These are phyloP conservation scores for Wickerhamiella azymoides DNA, from an alignment of 805 yeast species.

Conservation along the genomic window DNA sequence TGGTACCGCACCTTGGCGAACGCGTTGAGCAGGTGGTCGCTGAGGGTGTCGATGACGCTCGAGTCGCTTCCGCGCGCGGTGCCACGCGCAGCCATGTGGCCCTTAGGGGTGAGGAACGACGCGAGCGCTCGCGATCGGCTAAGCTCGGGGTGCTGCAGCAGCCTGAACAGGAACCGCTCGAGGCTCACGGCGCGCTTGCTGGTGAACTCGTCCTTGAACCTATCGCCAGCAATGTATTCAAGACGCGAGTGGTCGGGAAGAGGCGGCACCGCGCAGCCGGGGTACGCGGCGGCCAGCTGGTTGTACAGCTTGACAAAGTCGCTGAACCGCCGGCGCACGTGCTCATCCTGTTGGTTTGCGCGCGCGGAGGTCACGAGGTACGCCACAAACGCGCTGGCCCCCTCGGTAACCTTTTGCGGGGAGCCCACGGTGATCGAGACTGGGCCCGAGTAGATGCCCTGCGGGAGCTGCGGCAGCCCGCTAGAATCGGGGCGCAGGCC, in stretches of 20 bases:
- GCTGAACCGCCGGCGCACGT: conserved; percentile 66
- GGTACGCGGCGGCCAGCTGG: conserved; percentile 61
- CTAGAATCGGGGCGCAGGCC: no score
- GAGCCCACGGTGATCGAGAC: conserved; percentile 13
- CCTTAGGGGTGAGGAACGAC: conserved; percentile 48
- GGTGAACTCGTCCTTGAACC: conserved; percentile 78
- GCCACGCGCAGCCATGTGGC: conserved; percentile 1
- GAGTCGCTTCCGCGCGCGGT: conserved; percentile 16
- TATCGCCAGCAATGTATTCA: conserved; percentile 86
- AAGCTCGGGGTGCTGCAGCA: conserved; percentile 60
- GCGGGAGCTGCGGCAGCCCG: not conserved
- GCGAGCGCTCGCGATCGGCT: conserved; percentile 56
- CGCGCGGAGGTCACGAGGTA: conserved; percentile 48
- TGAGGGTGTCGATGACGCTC: conserved; percentile 59
- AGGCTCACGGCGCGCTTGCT: conserved; percentile 68
- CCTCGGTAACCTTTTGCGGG: conserved; percentile 20
- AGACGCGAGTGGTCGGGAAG: conserved; percentile 83
- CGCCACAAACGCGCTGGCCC: conserved; percentile 44
- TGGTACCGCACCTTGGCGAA: conserved; percentile 60
- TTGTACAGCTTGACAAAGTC: conserved; percentile 73
- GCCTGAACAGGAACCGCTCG: conserved; percentile 57
- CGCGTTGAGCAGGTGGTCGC: conserved; percentile 89
- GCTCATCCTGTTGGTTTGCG: conserved; percentile 14
- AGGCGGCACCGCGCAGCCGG: conserved; percentile 82
- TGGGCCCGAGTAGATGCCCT: not conserved